Conservation (phyloP, 2,329 filamentous ascomycete species). For the Calycina marina region DNA sequence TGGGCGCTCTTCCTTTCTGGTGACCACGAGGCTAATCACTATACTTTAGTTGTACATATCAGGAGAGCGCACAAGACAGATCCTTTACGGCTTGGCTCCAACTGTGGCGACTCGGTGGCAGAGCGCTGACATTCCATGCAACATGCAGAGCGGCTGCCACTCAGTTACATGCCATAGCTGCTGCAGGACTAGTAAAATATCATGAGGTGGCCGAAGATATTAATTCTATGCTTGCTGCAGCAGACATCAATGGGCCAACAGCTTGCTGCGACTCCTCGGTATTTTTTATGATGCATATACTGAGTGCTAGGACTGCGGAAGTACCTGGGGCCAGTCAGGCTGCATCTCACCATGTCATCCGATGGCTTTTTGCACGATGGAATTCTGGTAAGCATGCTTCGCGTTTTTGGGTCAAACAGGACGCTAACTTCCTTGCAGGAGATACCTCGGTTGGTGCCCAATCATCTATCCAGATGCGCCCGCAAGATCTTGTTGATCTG, state of each 20-base stretch:
- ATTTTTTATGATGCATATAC: constrained; percentile 53
- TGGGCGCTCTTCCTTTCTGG: constrained; percentile 28
- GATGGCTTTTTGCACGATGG: constrained; percentile 77
- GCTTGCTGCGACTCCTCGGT: constrained; percentile 68
- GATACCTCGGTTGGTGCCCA: constrained; percentile 31
- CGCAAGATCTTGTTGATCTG: constrained; percentile 52
- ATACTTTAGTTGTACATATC: constrained; percentile 30
- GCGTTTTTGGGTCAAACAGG: not conserved
- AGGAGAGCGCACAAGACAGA: constrained; percentile 24
- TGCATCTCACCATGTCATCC: constrained; percentile 56
- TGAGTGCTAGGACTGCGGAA: constrained; percentile 50
- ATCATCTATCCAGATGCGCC: constrained; percentile 32
- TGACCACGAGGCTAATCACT: constrained; percentile 6
- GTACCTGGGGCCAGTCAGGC: constrained; percentile 53
- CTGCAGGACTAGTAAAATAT: constrained; percentile 50
- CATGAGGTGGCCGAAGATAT: constrained; percentile 53
- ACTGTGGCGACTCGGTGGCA: constrained; percentile 59
- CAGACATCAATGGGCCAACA: constrained; percentile 70
- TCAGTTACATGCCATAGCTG: constrained; percentile 54
- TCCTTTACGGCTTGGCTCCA: constrained; percentile 48
- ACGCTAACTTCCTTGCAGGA: constrained; percentile 26
- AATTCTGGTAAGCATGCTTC: constrained; percentile 50
- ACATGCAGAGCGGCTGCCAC: constrained; percentile 63
- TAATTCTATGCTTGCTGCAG: constrained; percentile 57
- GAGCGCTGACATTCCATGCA: constrained; percentile 53